Evolutionary conservation across 345 rosid genomes (phyloP), one percentile per base, ranked within the genome.

Genomic region (Camelina laxa): DNA sequence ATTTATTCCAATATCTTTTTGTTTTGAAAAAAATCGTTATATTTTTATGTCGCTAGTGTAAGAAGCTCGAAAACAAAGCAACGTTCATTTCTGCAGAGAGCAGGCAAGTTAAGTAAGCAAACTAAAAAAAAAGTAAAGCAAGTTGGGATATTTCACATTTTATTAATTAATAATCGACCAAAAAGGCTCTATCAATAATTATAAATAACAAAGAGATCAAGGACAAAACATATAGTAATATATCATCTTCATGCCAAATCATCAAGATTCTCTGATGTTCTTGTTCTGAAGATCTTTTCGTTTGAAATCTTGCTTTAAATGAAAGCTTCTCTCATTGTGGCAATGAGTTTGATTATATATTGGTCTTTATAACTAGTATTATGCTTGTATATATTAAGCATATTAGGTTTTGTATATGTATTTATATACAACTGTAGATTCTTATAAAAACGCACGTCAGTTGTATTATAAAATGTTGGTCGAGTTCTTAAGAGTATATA

Each of bases 41-140:
- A 10, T 27, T 66, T 50, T 66, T 50, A 51, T 59, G 50, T 44
- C 62, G n/a, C 35, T 72, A 4, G 30, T 27, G 75, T 55, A 33
- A 69, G 22, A 60, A 72, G 48, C 81, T 78, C 72, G 63, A 60
- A 38, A 81, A 82, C 88, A 78, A 79, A 78, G 80, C 84, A 86
- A 86, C 90, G 90, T 81, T 83, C 88, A 84, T 72, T 79, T 83
- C 41, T 72, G 79, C 88, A 83, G 87, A 65, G 67, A 9, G 57
- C 70, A 73, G 45, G 22, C 56, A 21, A 57, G 61, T 50, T 48
- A 21, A 57, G 61, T 50, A 17, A 70, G 50, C 64, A 60, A 31
- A 61, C 12, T 20, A 41, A 24, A 39, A 51, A 51, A 39, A 68
- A 68, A 69, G 69, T 38, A 47, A 24, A 62, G 45, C 80, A 76